These are phyloP conservation scores for Staphylotrichum tortipilum DNA, from an alignment of 495 filamentous ascomycete genomes.

Conservation along the genomic window DNA sequence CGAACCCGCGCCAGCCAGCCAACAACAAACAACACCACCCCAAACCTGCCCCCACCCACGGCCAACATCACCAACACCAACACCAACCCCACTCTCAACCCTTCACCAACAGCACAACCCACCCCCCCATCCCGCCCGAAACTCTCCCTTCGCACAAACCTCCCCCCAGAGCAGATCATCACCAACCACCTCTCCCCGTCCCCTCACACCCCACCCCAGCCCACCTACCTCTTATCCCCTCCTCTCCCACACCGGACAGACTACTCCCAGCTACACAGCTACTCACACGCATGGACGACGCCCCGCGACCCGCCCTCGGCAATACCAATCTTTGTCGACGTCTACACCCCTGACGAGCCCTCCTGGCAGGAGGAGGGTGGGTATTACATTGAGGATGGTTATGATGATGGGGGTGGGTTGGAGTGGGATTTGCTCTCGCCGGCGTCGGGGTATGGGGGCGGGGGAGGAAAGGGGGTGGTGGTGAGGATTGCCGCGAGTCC, in stretches of 20 bases:
- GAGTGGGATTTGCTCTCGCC: no score
- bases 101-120: background rate
- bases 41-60: background rate
- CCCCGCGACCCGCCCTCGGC: background rate
- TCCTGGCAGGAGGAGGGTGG: no score
- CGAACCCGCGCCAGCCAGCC: background rate
- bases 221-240: background rate
- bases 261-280: no score
- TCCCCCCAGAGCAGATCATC: background rate
- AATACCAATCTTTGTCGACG: background rate
- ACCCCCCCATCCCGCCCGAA: background rate
- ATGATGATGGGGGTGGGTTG: background rate
- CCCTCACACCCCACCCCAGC: background rate
- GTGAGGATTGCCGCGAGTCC: conserved; percentile 26
- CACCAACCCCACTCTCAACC: background rate
- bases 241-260: no score
- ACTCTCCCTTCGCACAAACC: conserved; percentile 4
- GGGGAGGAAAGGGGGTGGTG: background rate
- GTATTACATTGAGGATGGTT: no score
- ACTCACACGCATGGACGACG: background rate
- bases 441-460: no score
- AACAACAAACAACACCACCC: background rate
- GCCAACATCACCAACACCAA: background rate
- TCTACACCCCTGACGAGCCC: background rate
- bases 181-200: background rate